These are phyloP conservation scores for Colletotrichum shisoi DNA, from an alignment of 2,329 filamentous ascomycete species.

Conservation along the genomic window DNA sequence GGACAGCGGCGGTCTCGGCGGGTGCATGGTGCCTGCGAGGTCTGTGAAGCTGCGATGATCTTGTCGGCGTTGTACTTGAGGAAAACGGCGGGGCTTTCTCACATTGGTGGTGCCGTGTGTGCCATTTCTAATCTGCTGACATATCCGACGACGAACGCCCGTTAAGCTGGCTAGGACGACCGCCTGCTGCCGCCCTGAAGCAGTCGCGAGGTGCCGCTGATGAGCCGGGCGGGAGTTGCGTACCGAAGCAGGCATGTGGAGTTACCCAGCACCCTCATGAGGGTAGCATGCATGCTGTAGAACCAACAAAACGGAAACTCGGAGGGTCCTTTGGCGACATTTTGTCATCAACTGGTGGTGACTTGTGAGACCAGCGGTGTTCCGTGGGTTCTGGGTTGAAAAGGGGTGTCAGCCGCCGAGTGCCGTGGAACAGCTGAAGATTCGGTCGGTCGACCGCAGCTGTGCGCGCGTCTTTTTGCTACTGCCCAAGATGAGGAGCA, in stretches of 20 bases:
- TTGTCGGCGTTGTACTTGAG: background rate
- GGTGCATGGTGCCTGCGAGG: background rate
- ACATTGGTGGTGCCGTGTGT: background rate
- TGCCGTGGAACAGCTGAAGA: constrained; percentile 6
- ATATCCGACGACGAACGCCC: constrained; percentile 23
- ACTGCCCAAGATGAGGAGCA: background rate
- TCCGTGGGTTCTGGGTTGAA: background rate
- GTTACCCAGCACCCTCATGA: background rate
- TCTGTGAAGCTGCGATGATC: constrained; percentile 5
- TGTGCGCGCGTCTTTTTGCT: background rate
- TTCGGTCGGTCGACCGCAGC: background rate
- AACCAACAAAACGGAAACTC: constrained; percentile 16
- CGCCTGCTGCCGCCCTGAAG: constrained; percentile 2
- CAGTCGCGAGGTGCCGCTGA: background rate
- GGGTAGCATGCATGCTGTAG: background rate
- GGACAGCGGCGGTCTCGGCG: constrained; percentile 8
- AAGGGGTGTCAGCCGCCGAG: constrained; percentile 7
- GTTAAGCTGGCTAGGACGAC: background rate
- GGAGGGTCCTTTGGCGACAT: constrained; percentile 19
- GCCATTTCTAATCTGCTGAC: constrained; percentile 31
- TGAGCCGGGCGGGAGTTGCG: background rate
- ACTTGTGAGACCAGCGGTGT: too few species aligned
- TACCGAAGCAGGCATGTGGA: background rate
- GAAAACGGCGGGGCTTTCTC: constrained; percentile 1
- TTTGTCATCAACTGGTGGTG: constrained; percentile 3